phyloP scores from a whole-genome alignment of 176 grass and related monocot genomes.

The Ananas comosus region DNA sequence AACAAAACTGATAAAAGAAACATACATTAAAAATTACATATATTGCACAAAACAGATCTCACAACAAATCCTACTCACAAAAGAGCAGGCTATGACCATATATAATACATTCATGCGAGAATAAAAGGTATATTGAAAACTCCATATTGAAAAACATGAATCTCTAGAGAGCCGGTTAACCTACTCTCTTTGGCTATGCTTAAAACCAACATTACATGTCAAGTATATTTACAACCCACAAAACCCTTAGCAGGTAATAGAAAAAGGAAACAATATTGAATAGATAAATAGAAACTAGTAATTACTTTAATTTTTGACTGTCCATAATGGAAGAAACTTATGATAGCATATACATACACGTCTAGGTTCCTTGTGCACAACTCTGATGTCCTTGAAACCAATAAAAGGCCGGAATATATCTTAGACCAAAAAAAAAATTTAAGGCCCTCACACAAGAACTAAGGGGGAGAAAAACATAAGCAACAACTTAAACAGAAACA shows the following conservation, averaged over 20 bases:
- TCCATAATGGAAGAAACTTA: conserved; percentile 2
- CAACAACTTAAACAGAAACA: conserved; percentile 8
- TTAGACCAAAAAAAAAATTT: conserved; percentile 22
- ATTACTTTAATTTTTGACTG: neutral
- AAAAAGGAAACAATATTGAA: neutral
- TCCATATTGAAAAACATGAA: conserved; percentile 1
- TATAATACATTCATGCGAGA: neutral
- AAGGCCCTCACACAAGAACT: conserved; percentile 34
- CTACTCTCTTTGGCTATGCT: no score
- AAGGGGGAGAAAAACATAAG: neutral
- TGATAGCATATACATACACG: conserved; percentile 31
- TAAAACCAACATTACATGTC: no score
- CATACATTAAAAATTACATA: no score
- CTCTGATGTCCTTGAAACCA: conserved; percentile 72
- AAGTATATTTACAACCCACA: no score
- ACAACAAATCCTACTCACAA: conserved; percentile 3
- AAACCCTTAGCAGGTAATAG: no score
- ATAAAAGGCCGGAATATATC: conserved; percentile 61
- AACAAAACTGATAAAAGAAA: neutral
- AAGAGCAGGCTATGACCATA: neutral
- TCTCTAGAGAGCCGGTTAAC: no score
- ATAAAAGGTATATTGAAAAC: neutral
- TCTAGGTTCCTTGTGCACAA: conserved; percentile 68
- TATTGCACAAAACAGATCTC: neutral
- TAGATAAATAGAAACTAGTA: conserved; percentile 1